Conservation (phyloP, 768 basidiomycete genomes). For the Hericium erinaceus region DNA sequence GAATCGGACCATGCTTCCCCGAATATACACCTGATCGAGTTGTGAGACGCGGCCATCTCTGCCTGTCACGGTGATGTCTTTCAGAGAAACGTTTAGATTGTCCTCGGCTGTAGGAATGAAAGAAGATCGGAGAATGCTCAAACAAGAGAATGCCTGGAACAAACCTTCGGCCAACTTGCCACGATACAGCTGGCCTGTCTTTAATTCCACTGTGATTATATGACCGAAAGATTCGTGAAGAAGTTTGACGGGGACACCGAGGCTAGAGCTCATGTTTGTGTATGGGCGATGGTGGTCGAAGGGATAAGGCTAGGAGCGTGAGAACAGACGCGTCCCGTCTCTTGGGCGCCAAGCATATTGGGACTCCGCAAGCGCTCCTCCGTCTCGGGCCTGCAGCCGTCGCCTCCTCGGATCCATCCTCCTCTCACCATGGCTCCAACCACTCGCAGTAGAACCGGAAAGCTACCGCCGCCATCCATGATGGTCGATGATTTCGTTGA, state of each 20-base stretch:
- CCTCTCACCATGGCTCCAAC: background rate
- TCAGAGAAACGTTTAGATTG: conserved; percentile 92
- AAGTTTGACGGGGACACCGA: conserved; percentile 94
- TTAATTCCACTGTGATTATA: conserved; percentile 94
- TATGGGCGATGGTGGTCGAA: background rate
- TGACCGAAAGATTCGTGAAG: conserved; percentile 96
- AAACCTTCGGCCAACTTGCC: conserved; percentile 96
- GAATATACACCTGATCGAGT: conserved; percentile 97
- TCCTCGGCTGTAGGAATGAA: conserved; percentile 73
- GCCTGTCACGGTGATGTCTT: conserved; percentile 95
- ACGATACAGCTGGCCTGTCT: conserved; percentile 94
- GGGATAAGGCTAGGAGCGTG: background rate
- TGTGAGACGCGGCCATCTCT: conserved; percentile 98
- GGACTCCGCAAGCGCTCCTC: too few relatives aligned
- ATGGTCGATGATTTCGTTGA: background rate
- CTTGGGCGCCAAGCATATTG: too few relatives aligned
- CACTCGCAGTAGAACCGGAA: background rate
- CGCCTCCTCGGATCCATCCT: background rate
- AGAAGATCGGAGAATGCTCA: background rate
- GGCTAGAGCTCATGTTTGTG: conserved; percentile 41
- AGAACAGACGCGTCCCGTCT: background rate
- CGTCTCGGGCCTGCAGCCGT: too few relatives aligned
- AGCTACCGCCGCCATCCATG: background rate
- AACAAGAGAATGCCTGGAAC: conserved; percentile 15
- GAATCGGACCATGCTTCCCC: conserved; percentile 96